phyloP scores from a whole-genome alignment of 495 filamentous ascomycete species.

The Talaromyces borbonicus region DNA sequence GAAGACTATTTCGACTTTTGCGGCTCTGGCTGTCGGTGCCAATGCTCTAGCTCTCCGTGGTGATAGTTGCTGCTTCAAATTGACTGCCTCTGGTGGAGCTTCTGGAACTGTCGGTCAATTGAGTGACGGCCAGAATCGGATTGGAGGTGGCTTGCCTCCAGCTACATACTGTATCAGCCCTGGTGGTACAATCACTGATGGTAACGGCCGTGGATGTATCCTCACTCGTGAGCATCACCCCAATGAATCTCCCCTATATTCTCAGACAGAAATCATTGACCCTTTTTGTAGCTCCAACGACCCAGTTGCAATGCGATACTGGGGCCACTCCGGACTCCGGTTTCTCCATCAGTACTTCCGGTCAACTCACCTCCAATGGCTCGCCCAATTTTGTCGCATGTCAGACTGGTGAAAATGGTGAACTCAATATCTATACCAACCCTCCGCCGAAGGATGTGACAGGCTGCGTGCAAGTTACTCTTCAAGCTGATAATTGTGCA shows the following conservation, averaged over 20 bases:
- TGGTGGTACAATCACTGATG: slow-evolving; percentile 42
- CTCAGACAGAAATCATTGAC: slow-evolving; percentile 11
- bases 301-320: slow-evolving; percentile 56
- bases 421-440: slow-evolving; percentile 43
- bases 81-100: slow-evolving; percentile 35
- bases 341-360: slow-evolving; percentile 41
- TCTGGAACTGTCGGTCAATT: slow-evolving; percentile 44
- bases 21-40: slow-evolving; percentile 24
- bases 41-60: slow-evolving; percentile 31
- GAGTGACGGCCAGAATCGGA: slow-evolving; percentile 44
- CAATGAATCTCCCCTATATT: slow-evolving; percentile 9
- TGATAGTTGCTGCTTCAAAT: slow-evolving; percentile 40
- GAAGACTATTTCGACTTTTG: background rate
- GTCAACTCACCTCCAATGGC: slow-evolving; percentile 33
- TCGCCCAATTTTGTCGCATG: slow-evolving; percentile 43
- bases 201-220: slow-evolving; percentile 45
- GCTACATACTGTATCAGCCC: slow-evolving; percentile 37
- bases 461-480: slow-evolving; percentile 34
- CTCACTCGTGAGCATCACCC: slow-evolving; percentile 35
- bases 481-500: slow-evolving; percentile 40
- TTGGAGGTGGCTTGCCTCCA: slow-evolving; percentile 31
- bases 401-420: slow-evolving; percentile 37
- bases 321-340: slow-evolving; percentile 34
- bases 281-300: slow-evolving; percentile 34
- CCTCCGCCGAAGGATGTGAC: slow-evolving; percentile 33